These are phyloP conservation scores for Ocimum tenuiflorum DNA, from an alignment of 257 asterid genomes.

Conservation along the genomic window DNA sequence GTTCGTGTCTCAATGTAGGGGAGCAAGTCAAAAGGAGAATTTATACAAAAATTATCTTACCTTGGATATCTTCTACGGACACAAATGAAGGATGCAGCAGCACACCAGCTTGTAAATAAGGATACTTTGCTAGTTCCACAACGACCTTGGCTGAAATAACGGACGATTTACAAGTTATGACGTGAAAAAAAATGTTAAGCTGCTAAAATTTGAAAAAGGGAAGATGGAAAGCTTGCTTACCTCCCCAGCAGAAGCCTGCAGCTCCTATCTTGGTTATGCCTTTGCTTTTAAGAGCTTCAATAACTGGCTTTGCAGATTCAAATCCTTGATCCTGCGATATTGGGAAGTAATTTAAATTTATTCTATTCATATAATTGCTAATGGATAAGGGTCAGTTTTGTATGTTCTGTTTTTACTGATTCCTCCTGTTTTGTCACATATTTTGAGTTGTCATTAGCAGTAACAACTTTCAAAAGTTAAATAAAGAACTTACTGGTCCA, in stretches of 20 bases:
- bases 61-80: constrained; percentile 42
- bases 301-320: constrained; percentile 48
- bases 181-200: not conserved
- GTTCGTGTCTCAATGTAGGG: too few relatives aligned
- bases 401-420: not conserved
- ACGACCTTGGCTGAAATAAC: constrained; percentile 52
- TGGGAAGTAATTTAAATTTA: not conserved
- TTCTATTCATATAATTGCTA: too few relatives aligned
- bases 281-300: constrained; percentile 51
- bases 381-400: not conserved
- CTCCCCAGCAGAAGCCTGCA: constrained; percentile 74
- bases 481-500: constrained; percentile 44
- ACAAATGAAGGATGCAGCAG: constrained; percentile 61
- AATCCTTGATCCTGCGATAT: constrained; percentile 43
- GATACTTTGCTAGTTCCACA: constrained; percentile 45
- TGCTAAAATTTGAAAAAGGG: not conserved
- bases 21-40: too few relatives aligned
- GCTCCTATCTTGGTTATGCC: constrained; percentile 56
- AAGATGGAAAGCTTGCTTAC: constrained; percentile 10
- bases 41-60: constrained; percentile 15
- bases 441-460: too few relatives aligned
- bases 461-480: not conserved
- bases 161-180: not conserved
- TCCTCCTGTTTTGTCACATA: too few relatives aligned
- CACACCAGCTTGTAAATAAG: constrained; percentile 50